Evolutionary conservation across 306 rosid genomes (phyloP).

Genomic region (Trifolium fragiferum): DNA sequence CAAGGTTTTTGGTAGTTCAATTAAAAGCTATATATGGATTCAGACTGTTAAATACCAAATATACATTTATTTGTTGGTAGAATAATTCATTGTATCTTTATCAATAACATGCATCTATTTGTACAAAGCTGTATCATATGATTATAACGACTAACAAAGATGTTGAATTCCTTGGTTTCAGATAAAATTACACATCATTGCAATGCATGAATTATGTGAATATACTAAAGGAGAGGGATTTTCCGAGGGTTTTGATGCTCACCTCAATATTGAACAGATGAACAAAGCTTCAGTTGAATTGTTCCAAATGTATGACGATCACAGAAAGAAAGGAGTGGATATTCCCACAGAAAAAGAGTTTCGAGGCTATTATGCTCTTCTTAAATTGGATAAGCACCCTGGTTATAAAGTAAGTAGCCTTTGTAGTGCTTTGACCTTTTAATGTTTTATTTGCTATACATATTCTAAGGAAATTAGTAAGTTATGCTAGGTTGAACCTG

Average conservation of each 20-base stretch:
- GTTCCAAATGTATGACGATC: slow-evolving; percentile 96
- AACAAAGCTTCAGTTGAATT: slow-evolving; percentile 96
- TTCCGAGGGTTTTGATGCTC: slow-evolving; percentile 98
- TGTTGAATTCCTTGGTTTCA: slow-evolving; percentile 55
- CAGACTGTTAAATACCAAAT: slow-evolving; percentile 20
- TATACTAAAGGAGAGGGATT: slow-evolving; percentile 97
- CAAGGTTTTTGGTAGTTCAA: background rate
- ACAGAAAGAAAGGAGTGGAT: slow-evolving; percentile 86
- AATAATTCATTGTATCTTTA: slow-evolving; percentile 1
- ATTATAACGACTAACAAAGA: slow-evolving; percentile 45
- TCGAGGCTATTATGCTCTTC: slow-evolving; percentile 98
- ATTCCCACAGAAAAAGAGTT: slow-evolving; percentile 84
- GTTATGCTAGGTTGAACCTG: slow-evolving; percentile 91
- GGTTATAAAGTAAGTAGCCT: slow-evolving; percentile 83
- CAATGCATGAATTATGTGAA: slow-evolving; percentile 97
- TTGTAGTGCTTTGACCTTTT: slow-evolving; percentile 41
- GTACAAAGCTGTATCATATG: slow-evolving; percentile 35
- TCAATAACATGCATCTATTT: slow-evolving; percentile 35
- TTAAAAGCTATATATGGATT: slow-evolving; percentile 11
- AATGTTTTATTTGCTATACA: slow-evolving; percentile 44
- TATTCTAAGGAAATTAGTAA: slow-evolving; percentile 46
- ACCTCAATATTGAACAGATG: slow-evolving; percentile 99
- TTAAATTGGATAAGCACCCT: slow-evolving; percentile 99
- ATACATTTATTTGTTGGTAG: background rate
- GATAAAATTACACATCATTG: slow-evolving; percentile 94